These are phyloP conservation scores for Scedosporium aurantiacum DNA, from an alignment of 2,329 filamentous ascomycete genomes.

Conservation along the genomic window DNA sequence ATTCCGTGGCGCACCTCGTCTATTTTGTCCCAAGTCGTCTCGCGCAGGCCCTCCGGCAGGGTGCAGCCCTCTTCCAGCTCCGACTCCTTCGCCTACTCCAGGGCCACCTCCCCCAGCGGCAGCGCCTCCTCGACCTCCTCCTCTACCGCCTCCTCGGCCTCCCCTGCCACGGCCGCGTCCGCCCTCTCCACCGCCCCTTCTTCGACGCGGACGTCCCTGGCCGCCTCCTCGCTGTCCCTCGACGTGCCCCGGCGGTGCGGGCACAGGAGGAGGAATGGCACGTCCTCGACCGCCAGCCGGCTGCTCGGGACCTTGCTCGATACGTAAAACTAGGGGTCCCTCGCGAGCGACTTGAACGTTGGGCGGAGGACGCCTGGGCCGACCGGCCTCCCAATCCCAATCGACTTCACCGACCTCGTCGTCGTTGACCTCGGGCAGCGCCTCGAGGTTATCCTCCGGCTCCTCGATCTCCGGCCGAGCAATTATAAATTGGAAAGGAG, in stretches of 20 bases:
- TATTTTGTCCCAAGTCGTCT: neutral
- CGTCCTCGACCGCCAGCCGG: neutral
- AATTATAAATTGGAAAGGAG: slow-evolving; percentile 8
- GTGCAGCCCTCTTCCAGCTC: neutral
- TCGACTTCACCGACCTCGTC: slow-evolving; percentile 15
- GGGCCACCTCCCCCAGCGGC: neutral
- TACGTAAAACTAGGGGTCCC: slow-evolving; percentile 44
- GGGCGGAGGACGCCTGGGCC: neutral
- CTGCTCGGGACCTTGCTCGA: slow-evolving; percentile 28
- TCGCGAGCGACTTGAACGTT: slow-evolving; percentile 34
- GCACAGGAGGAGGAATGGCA: slow-evolving; percentile 4
- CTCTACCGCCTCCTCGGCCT: neutral
- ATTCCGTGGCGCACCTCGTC: neutral
- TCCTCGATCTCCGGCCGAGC: slow-evolving; percentile 21
- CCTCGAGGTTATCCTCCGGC: slow-evolving; percentile 16
- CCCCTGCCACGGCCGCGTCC: slow-evolving; percentile 16
- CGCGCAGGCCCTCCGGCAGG: neutral
- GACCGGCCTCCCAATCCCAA: neutral
- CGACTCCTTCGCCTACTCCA: neutral
- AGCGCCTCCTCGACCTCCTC: neutral
- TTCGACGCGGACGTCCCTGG: neutral
- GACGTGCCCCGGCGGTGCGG: neutral
- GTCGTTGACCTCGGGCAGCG: slow-evolving; percentile 13
- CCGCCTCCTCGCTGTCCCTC: neutral
- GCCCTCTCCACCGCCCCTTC: slow-evolving; percentile 18